Base-by-base conservation (phyloP, 2,329 filamentous ascomycete species). In the Neonectria hederae region DNA sequence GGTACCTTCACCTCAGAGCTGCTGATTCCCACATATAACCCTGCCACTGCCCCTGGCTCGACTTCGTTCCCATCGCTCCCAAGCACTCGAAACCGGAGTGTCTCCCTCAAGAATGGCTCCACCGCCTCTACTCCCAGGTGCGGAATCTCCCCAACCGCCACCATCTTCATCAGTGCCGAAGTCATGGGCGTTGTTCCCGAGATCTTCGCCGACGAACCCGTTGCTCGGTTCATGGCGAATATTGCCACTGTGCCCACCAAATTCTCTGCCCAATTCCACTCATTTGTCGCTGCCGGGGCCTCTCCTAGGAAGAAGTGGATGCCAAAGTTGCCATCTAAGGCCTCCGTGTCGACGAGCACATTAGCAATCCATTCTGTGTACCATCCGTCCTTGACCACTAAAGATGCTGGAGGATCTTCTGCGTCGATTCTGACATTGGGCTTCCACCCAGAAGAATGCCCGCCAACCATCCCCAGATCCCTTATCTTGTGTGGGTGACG, bases 351-450 rank as follows among this genome's bases (percentile, higher is more conserved):
- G 22, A 89, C 86, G 17, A 82, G 80, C 48, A 94, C 83, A 71
- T 91, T 92, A 69, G 87, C 88, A 24, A 89, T 83, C 87, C 92
- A 95, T 70, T 94, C 85, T 6, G 81, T 82, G 71, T 89, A 88
- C 10, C 74, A 73, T 48, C 77, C 77, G 13, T 81, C 70, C 2
- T 75, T 73, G 38, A 84, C 76, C 7, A 84, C 72, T 26, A 71
- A 63, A 3, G 72, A 68, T 3, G 59, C 32, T 3, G 69, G 69
- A 2, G 75, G 72, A 46, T 72, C 66, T 19, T 63, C 49, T 2
- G 72, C 69, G 24, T 72, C 71, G 6, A 72, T 57, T 26, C 74
- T 71, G 30, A 78, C 66, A 46, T 78, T 73, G 13, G 74, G 72
- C 17, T 21, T 54, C 28, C 26, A 52, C 19, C 46, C 56, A 14